Conservation (phyloP, 208 protist genomes). For the Plasmodiophora brassicae region DNA sequence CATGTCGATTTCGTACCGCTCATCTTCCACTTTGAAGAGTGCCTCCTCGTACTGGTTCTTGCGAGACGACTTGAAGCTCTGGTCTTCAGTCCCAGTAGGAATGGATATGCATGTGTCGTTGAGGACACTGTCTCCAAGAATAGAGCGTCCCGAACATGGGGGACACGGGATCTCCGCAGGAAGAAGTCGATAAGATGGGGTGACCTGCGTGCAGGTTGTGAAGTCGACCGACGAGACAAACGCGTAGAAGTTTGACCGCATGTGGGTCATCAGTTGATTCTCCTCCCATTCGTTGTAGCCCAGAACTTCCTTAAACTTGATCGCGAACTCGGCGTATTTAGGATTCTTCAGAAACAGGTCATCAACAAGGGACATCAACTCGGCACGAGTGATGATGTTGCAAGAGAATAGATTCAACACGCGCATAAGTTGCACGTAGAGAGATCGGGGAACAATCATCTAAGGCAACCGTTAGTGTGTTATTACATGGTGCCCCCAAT, state of each 20-base stretch:
- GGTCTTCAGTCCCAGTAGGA: constrained; percentile 65
- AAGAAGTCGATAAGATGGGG: constrained; percentile 35
- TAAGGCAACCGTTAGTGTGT: background rate
- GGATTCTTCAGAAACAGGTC: constrained; percentile 32
- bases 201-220: constrained; percentile 22
- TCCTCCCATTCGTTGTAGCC: constrained; percentile 46
- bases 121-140: constrained; percentile 56
- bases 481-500: background rate
- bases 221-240: constrained; percentile 37
- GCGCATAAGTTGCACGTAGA: constrained; percentile 7
- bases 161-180: constrained; percentile 34
- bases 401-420: constrained; percentile 33
- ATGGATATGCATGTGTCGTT: constrained; percentile 68
- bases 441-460: background rate
- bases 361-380: constrained; percentile 38
- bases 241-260: constrained; percentile 45
- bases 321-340: constrained; percentile 39
- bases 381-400: constrained; percentile 35
- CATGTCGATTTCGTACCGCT: constrained; percentile 62
- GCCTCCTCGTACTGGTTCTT: constrained; percentile 71
- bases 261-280: constrained; percentile 26
- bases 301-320: constrained; percentile 41
- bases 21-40: constrained; percentile 63
- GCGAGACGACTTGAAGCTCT: constrained; percentile 56
- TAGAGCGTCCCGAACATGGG: constrained; percentile 36